phyloP scores from a whole-genome alignment of 148 eudicot species.

The Chenopodium album region DNA sequence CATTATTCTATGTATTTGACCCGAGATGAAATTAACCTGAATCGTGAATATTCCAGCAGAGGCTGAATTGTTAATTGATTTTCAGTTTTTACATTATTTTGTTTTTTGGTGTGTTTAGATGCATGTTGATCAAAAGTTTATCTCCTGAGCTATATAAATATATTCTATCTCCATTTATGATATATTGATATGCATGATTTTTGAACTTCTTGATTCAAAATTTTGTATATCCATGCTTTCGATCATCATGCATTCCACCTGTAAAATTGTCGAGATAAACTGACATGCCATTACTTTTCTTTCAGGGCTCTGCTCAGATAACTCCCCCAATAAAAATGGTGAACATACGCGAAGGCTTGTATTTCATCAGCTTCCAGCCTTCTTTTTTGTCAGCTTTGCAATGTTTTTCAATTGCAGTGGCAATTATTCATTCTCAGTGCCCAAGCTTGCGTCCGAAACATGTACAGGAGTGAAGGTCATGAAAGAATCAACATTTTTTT shows the following conservation, averaged over 20 bases:
- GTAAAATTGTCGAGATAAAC: neutral
- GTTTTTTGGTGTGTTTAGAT: too few species aligned
- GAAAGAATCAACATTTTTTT: conserved; percentile 10
- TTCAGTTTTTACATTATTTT: too few species aligned
- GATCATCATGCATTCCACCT: neutral
- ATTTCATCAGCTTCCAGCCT: conserved; percentile 55
- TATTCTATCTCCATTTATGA: neutral
- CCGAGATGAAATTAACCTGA: too few species aligned
- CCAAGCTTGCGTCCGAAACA: conserved; percentile 45
- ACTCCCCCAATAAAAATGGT: conserved; percentile 55
- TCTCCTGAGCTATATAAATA: neutral
- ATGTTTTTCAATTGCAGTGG: conserved; percentile 68
- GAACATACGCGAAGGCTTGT: conserved; percentile 57
- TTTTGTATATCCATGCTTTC: neutral
- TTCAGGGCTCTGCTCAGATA: conserved; percentile 57
- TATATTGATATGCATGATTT: neutral
- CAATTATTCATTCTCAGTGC: conserved; percentile 56
- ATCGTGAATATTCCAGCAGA: too few species aligned
- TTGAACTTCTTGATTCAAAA: neutral
- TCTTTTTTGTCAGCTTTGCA: conserved; percentile 59
- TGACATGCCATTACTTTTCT: conserved; percentile 1
- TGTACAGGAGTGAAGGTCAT: conserved; percentile 41
- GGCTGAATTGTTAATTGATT: too few species aligned
- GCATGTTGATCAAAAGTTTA: neutral
- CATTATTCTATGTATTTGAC: neutral